Base-by-base conservation (phyloP, 768 basidiomycete species). In the Cyathus striatus region DNA sequence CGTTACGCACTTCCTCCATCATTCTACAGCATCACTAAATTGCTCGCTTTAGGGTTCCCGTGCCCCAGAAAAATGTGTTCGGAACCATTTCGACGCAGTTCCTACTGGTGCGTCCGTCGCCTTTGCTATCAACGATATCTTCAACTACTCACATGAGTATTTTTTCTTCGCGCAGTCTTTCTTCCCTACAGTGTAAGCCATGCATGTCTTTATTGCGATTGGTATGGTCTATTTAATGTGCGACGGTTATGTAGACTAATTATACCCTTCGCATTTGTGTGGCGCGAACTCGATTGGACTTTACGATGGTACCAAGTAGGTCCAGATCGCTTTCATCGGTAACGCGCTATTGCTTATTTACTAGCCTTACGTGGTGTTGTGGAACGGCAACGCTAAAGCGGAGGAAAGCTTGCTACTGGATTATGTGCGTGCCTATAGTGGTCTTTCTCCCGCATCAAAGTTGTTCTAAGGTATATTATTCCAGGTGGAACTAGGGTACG, bases 391-490 rank as follows among this genome's bases (percentile, higher is more conserved):
- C 46, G 75, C 73, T 1, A 56, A 63, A 2, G 81, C 83, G 1
- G 67, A 79, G 43, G 75, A 79, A 48, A 77, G 77, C 41, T 56
- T 87, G n/a, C 62, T 87, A 14, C 54, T 83, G 20, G 78, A 86
- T 56, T 86, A 86, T 58, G 81, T 83, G 49, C 38, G 78, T 38
- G 21, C 26, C 40, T 41, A 27, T 46, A 17, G 33, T 41, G 21
- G 13, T 17, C 16, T 30, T 30, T 20, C 18, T 38, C n/a, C n/a
- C n/a, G n/a, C n/a, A n/a, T n/a, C n/a, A n/a, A n/a, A n/a, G n/a
- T n/a, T n/a, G n/a, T 21, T 39, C 6, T 38, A 3, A 24, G 24
- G 9, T 38, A 1, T 23, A 26, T 16, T 3, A 21, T 23, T 33
- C 38, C 16, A 18, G 21, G 23, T 21, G 23, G 25, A 18, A n/a